Percentiles rank a stretch among this genome's conserved stretches.
phyloP scores from a whole-genome alignment of 2,329 filamentous ascomycete genomes.

The Scedosporium minutisporum region DNA sequence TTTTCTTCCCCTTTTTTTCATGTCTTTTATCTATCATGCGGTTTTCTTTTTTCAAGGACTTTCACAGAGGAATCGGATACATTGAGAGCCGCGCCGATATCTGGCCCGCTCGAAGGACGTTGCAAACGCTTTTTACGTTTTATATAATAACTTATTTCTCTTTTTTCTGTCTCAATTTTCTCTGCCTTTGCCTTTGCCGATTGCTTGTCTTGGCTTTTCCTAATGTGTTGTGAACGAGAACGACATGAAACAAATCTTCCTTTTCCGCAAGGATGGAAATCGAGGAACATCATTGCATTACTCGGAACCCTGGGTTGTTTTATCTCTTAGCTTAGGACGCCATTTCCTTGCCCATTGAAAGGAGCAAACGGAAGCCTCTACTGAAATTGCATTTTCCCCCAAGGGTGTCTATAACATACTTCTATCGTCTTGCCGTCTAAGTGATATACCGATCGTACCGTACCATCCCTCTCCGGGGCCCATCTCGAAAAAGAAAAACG shows the following conservation, averaged over 20 bases:
- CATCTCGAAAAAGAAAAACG: neutral
- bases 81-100: neutral
- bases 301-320: neutral
- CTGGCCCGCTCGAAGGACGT: neutral
- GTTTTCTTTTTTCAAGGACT: neutral
- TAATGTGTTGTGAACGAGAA: no score
- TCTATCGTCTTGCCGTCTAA: no score
- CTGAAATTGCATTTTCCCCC: neutral
- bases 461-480: no score
- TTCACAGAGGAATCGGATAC: neutral
- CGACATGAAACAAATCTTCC: neutral
- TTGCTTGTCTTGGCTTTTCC: neutral
- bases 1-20: neutral
- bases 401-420: neutral
- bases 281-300: neutral
- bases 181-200: neutral
- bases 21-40: neutral
- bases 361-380: neutral
- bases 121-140: conserved; percentile 3
- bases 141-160: conserved; percentile 1
- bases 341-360: neutral
- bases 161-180: conserved; percentile 2
- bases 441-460: no score
- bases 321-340: neutral
- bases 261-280: neutral